Base-by-base conservation (phyloP, 495 filamentous ascomycete genomes). In the Clohesyomyces aquaticus region DNA sequence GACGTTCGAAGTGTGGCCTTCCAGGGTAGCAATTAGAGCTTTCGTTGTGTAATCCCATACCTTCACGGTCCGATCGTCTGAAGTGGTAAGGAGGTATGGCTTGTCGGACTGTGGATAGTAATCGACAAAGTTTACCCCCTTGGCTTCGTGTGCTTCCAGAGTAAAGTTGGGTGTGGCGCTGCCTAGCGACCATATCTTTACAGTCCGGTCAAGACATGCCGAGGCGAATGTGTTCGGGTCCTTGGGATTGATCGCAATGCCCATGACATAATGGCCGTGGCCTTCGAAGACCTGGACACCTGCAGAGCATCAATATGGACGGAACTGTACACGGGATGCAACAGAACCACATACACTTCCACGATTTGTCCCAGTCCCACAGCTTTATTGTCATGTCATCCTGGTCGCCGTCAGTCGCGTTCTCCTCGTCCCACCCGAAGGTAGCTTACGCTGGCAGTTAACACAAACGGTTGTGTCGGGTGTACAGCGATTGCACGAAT, bases 341-440 rank as follows among this genome's bases (percentile, higher is more conserved):
- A 28, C 42, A 21, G 32, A 23, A 21, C 23, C 22, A 55, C 63
- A 35, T 61, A 67, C 93, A 97, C 76, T 97, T 98, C 95, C 95
- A 99, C 65, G 84, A 84, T 74, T 91, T 93, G 69, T 98, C 94
- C 94, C 94, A 99, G 77, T 99, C 91, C 95, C 95, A 99, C 56
- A 97, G 81, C 80, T 96, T 97, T 70, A 99, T 97, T 35, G 91
- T 96, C 94, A 98, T 98, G 72, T 99, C 94, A 90, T 99, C 95
- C 61, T 89, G 91, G 3, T 6, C 42, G 16, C 18, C 9, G 4
- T 14, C 56, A 26, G 55, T 42, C 42, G 21, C 47, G 23, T 6
- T 23, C 55, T 22, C 12, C 41, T 23, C 25, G 19, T 18, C 22
- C 35, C 1, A 42, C 22, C 1, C 4, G 4, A 2, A 6, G n/a